Conservation (phyloP, 1,284 basidiomycete genomes). For the Puccinia novopanici region DNA sequence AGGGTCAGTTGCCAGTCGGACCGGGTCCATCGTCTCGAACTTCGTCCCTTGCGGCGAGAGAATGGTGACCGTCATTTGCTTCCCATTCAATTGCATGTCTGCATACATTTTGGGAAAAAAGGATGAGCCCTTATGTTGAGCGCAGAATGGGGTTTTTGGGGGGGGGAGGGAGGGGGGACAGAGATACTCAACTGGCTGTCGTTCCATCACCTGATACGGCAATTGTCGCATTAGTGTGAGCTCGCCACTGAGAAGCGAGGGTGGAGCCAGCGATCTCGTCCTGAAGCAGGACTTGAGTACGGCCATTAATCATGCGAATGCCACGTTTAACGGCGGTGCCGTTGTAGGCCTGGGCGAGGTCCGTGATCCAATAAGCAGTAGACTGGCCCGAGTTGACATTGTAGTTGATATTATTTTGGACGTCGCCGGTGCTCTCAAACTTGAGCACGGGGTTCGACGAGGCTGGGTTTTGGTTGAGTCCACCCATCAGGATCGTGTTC, state of each 20-base stretch:
- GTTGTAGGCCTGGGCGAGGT: constrained; percentile 79
- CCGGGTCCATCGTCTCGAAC: constrained; percentile 54
- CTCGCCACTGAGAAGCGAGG: constrained; percentile 76
- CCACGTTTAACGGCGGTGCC: constrained; percentile 77
- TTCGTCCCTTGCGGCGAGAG: background rate
- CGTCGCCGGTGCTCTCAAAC: constrained; percentile 67
- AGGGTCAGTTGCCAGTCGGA: constrained; percentile 68
- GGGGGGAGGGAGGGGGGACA: constrained; percentile 53
- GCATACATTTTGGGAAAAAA: constrained; percentile 62
- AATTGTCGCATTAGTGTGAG: constrained; percentile 84
- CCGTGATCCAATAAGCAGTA: constrained; percentile 78
- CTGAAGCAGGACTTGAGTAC: constrained; percentile 77
- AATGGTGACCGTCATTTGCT: constrained; percentile 21
- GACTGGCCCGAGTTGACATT: constrained; percentile 68
- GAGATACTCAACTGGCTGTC: constrained; percentile 15
- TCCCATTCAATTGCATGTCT: constrained; percentile 44
- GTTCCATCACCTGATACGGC: constrained; percentile 56
- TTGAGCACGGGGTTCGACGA: constrained; percentile 66
- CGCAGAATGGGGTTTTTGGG: constrained; percentile 58
- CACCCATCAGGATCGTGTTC: constrained; percentile 83
- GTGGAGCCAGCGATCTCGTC: constrained; percentile 59
- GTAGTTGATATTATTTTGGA: constrained; percentile 73
- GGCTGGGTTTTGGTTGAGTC: constrained; percentile 76
- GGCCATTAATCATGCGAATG: constrained; percentile 79
- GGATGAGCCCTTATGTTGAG: constrained; percentile 62